Percentiles rank a stretch among this genome's conserved stretches.
These are phyloP conservation scores for Metarhizium album DNA, from an alignment of 2,329 filamentous ascomycete species.

Conservation along the genomic window DNA sequence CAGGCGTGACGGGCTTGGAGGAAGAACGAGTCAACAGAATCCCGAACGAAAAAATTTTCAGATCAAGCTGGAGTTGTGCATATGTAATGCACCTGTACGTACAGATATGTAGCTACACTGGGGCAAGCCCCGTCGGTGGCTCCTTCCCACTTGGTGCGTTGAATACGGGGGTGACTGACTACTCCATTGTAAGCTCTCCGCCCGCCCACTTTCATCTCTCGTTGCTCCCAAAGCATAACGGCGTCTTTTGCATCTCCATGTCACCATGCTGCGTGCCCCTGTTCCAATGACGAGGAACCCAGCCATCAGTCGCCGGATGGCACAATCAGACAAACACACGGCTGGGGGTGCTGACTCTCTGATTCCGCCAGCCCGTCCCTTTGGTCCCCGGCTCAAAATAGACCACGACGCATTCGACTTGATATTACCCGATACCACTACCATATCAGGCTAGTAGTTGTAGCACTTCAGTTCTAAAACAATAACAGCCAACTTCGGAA, in stretches of 20 bases:
- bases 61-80: neutral
- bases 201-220: neutral
- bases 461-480: neutral
- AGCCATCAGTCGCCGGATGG: neutral
- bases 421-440: neutral
- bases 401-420: neutral
- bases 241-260: neutral
- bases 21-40: neutral
- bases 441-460: neutral
- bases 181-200: neutral
- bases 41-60: neutral
- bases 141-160: slow-evolving; percentile 2
- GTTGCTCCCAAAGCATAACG: neutral
- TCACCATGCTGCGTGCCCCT: neutral
- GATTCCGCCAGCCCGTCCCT: neutral
- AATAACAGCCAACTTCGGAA: neutral
- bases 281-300: neutral
- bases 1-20: neutral
- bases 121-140: neutral
- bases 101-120: neutral
- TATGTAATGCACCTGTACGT: too few species aligned
- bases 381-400: neutral
- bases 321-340: neutral
- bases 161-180: slow-evolving; percentile 5
- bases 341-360: too few species aligned